Evolutionary conservation across 75 land plant genomes (phyloP), one percentile per base, ranked within the genome.

Genomic region (Picea sitchensis): DNA sequence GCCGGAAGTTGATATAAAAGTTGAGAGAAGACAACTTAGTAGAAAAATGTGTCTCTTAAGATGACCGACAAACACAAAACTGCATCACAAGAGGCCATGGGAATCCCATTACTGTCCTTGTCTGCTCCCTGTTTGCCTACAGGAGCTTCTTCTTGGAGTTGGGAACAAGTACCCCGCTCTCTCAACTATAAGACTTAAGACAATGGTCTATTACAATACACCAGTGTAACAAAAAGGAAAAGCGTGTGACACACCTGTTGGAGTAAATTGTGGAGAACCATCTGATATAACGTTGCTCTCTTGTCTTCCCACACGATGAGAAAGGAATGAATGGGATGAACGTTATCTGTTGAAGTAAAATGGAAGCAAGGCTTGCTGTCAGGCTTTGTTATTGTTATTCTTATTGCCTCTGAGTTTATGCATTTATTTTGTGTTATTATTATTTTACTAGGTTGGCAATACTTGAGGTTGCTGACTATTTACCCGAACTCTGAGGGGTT

Each of bases 91-190:
- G 56, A 51, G 11, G 56, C 56, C 12, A 51, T 7, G 71, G 18
- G 20, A 67, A 67, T 67, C 41, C 71, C 71, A 67, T 67, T 67
- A 38, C 41, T 13, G 41, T 67, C 41, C 71, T 67, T 36, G n/a
- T 36, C 44, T 67, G 71, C 44, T 67, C 41, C 41, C 71, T 38
- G 7, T 17, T 67, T 14, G 71, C 17, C 69, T 36, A 31, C 69
- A 51, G 56, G 56, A 51, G 56, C 56, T 1, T 9, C 56, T 51
- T 51, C 1, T 11, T 51, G 56, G 12, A 51, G 12, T 51, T 51
- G 56, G 56, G 56, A 51, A 9, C 56, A 51, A 51, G 56, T 51
- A 9, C 56, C 11, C 56, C 9, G 56, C 56, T 1, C 56, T 51
- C 2, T 51, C 56, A 51, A 51, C 12, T 51, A 1, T 51, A 51